Base-by-base conservation (phyloP, 305 asterid genomes). In the Euphrasia arctica region DNA sequence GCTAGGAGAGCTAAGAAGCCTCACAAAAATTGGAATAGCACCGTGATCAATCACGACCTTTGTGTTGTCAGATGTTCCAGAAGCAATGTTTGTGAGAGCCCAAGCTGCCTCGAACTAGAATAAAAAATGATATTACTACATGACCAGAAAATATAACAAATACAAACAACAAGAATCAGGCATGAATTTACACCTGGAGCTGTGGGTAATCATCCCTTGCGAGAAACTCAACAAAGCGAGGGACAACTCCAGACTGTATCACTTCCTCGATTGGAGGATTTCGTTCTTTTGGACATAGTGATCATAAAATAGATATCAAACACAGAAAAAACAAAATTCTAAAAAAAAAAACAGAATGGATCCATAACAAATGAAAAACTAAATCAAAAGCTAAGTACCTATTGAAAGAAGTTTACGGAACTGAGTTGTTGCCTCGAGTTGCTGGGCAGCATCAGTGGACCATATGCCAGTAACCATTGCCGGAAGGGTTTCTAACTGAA, bases 41-140 rank as follows among this genome's bases (percentile, higher is more conserved):
- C 82, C 82, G 65, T 78, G 84, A 69, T 82, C 87, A 9, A 82
- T 78, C 69, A 82, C 87, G 59, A 76, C 84, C 62, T 69, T 82
- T 68, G 87, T 82, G 72, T 82, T 76, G 14, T 82, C 82, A 31
- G 84, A 82, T 60, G 87, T 82, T 59, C 87, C 87, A 10, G 84
- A 82, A 47, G 87, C 87, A 76, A 82, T 79, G 63, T 82, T 82
- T 28, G 87, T 82, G 59, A 81, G 82, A 34, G 86, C 86, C 86
- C 86, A 81, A 12, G 86, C 83, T 51, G 86, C 86, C 78, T 82
- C 87, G 56, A 82, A 82, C 87, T 82, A 70, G 15, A 63, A 62
- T n/a, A 28, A 14, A 36, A 51, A 45, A 66, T 50, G 28, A 9
- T 51, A 41, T 13, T 29, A 39, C 9, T 39, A 63, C 64, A 57